A percentile compares a stretch with the other conserved stretches of the same genome.
These are phyloP conservation scores for Daldinia decipiens DNA, from an alignment of 495 filamentous ascomycete species.

Conservation along the genomic window DNA sequence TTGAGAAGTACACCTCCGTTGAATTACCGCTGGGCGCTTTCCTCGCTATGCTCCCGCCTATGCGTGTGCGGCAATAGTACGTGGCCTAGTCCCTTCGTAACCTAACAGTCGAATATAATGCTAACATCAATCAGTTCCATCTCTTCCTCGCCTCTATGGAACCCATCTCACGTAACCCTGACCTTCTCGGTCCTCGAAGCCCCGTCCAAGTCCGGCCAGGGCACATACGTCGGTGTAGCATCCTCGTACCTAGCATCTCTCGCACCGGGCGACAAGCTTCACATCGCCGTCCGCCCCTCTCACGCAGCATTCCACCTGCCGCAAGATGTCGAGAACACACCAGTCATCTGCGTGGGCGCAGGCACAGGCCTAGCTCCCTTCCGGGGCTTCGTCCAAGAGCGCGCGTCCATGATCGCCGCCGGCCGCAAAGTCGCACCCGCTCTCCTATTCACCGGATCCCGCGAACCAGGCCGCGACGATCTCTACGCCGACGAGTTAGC, in stretches of 20 bases:
- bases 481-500: slow-evolving; percentile 69
- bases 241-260: slow-evolving; percentile 70
- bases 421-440: slow-evolving; percentile 66
- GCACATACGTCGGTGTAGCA: slow-evolving; percentile 65
- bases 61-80: slow-evolving; percentile 77
- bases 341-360: slow-evolving; percentile 71
- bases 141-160: slow-evolving; percentile 73
- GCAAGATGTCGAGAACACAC: slow-evolving; percentile 64
- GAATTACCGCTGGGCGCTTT: slow-evolving; percentile 68
- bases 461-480: slow-evolving; percentile 65
- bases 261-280: slow-evolving; percentile 66
- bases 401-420: slow-evolving; percentile 63
- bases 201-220: slow-evolving; percentile 62
- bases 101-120: neutral
- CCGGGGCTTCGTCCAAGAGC: slow-evolving; percentile 76
- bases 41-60: slow-evolving; percentile 75
- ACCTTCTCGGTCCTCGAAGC: slow-evolving; percentile 73
- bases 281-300: slow-evolving; percentile 67
- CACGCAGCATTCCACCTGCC: slow-evolving; percentile 76
- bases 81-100: slow-evolving; percentile 15
- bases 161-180: slow-evolving; percentile 68
- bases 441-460: slow-evolving; percentile 72
- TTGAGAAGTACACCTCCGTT: slow-evolving; percentile 67
- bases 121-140: slow-evolving; percentile 63
- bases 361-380: slow-evolving; percentile 72